Evolutionary conservation across 176 grass and related monocot genomes (phyloP), one percentile per base, ranked within the genome.

Genomic region (Triticum dicoccoides): DNA sequence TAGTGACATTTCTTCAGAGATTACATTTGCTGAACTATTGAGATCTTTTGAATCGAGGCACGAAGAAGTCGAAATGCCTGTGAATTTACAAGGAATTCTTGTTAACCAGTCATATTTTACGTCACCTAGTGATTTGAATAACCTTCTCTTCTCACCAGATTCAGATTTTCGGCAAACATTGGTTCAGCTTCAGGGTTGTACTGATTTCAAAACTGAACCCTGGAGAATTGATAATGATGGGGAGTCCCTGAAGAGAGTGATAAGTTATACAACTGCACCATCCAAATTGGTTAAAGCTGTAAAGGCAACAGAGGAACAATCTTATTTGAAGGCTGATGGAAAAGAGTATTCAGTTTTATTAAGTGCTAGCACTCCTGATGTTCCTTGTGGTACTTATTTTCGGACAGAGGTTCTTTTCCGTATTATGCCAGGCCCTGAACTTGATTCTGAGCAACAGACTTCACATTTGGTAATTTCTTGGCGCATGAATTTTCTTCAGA

Each of bases 401-500:
- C 89, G 85, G 89, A 96, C 90, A 32, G 97, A 98, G 76, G 75
- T 98, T 83, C 89, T 98, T 83, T 98, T 92, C 66, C 88, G 86
- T 79, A 94, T 98, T 59, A 94, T 79, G 78, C 84, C 88, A 27
- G 97, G 94, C 29, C 94, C 94, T 45, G 88, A 89, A 71, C 82
- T 94, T 76, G 86, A 91, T 84, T 89, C 91, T 30, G 62, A 89
- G 69, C 84, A 96, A 69, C 87, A 91, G 73, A 86, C 97, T 33
- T 92, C 93, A 65, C 88, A 84, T 86, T 80, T 98, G 79, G 80
- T 92, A 66, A 88, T 98, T 85, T 96, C 97, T 76, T 98, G 97
- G 97, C 88, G 92, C 65, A 89, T 96, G 65, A 98, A 98, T 89
- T 98, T 98, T 88, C 84, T 96, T 94, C 97, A 98, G 79, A 96